A percentile compares a stretch with the other conserved stretches of the same genome.
These are phyloP conservation scores for Moniliophthora roreri DNA, from an alignment of 1,284 basidiomycete species.

Conservation along the genomic window DNA sequence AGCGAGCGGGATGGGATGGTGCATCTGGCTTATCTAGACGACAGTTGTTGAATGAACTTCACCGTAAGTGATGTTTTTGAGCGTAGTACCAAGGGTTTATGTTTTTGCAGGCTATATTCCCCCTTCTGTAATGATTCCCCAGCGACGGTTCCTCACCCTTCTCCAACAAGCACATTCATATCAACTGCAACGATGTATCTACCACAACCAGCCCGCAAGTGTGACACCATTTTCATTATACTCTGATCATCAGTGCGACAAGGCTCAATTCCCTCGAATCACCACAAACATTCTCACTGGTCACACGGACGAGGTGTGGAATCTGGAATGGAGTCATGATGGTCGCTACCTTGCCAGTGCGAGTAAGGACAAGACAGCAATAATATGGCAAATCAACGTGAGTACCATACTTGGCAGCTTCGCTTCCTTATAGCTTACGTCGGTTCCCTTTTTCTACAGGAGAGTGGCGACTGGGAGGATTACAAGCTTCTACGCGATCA, in stretches of 20 bases:
- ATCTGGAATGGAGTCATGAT: slow-evolving; percentile 91
- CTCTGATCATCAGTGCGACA: slow-evolving; percentile 81
- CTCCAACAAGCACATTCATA: slow-evolving; percentile 78
- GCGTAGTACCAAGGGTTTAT: slow-evolving; percentile 5
- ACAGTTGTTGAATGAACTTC: slow-evolving; percentile 75
- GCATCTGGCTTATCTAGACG: slow-evolving; percentile 78
- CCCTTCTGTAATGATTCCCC: slow-evolving; percentile 90
- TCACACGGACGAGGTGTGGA: slow-evolving; percentile 95
- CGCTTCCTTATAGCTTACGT: slow-evolving; percentile 10
- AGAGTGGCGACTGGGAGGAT: slow-evolving; percentile 57
- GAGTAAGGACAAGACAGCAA: slow-evolving; percentile 83
- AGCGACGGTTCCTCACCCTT: slow-evolving; percentile 81
- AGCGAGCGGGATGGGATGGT: slow-evolving; percentile 89
- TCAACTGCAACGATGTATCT: slow-evolving; percentile 62
- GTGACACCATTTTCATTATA: slow-evolving; percentile 77
- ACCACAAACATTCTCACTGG: slow-evolving; percentile 84
- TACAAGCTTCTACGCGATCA: slow-evolving; percentile 74
- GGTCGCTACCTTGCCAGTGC: slow-evolving; percentile 85
- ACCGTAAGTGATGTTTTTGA: slow-evolving; percentile 59
- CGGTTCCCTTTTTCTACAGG: slow-evolving; percentile 34
- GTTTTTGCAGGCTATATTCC: slow-evolving; percentile 74
- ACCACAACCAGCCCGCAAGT: slow-evolving; percentile 71
- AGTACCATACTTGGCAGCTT: slow-evolving; percentile 27
- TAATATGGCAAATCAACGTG: slow-evolving; percentile 88
- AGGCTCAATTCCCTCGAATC: slow-evolving; percentile 79